These are phyloP conservation scores for Lenzites betulinus DNA, from an alignment of 768 basidiomycete species.

Conservation along the genomic window DNA sequence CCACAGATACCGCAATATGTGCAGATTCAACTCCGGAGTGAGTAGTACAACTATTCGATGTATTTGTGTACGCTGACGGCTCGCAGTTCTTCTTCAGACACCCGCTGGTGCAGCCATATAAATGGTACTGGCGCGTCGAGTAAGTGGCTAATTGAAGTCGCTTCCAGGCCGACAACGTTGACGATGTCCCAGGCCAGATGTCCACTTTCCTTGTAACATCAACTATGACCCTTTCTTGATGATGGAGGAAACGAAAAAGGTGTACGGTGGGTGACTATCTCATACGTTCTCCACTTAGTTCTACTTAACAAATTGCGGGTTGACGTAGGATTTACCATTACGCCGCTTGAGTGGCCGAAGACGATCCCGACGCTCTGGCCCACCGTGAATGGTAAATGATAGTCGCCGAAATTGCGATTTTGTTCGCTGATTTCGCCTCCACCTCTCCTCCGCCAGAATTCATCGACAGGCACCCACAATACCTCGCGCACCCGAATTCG, in stretches of 20 bases:
- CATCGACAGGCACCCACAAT: constrained; percentile 52
- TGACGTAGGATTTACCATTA: constrained; percentile 57
- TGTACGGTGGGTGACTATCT: constrained; percentile 54
- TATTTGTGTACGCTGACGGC: not conserved
- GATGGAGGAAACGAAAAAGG: constrained; percentile 70
- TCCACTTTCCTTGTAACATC: constrained; percentile 74
- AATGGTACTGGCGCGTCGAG: constrained; percentile 82
- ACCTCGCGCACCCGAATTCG: constrained; percentile 57
- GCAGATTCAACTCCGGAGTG: constrained; percentile 72
- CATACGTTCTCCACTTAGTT: not conserved
- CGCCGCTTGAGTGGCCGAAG: constrained; percentile 62
- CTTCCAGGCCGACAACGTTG: not conserved
- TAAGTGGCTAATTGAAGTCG: constrained; percentile 22
- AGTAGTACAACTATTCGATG: constrained; percentile 24
- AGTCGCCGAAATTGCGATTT: not conserved
- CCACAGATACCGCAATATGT: constrained; percentile 70
- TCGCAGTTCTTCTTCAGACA: constrained; percentile 61
- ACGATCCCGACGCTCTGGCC: constrained; percentile 70
- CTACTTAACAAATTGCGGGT: not conserved
- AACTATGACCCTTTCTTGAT: constrained; percentile 64
- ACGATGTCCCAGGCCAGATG: constrained; percentile 63
- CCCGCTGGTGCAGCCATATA: constrained; percentile 59
- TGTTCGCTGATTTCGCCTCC: constrained; percentile 30
- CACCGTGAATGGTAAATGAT: constrained; percentile 47
- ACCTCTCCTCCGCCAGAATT: constrained; percentile 46